Evolutionary conservation across 2,329 filamentous ascomycete genomes (phyloP).

Genomic region (Pseudodiploospora longispora): DNA sequence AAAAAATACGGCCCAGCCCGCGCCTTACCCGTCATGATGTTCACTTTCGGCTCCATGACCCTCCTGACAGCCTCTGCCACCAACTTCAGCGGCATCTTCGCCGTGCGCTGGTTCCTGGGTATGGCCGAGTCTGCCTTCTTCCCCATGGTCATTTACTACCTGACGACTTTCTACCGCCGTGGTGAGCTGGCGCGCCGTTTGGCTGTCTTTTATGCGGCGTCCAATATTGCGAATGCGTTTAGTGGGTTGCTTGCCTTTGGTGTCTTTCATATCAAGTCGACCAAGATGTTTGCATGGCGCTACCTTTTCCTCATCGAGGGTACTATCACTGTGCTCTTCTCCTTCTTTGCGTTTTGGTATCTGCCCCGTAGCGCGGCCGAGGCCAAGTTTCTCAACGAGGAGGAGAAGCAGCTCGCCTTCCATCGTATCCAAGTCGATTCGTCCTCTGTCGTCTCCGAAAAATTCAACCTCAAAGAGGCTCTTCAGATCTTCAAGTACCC

Average conservation of each 20-base stretch:
- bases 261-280: conserved; percentile 36
- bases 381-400: conserved; percentile 56
- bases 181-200: conserved; percentile 35
- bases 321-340: conserved; percentile 49
- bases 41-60: conserved; percentile 60
- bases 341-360: conserved; percentile 60
- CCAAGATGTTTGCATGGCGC: conserved; percentile 34
- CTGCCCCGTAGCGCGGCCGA: conserved; percentile 57
- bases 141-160: conserved; percentile 44
- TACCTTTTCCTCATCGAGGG: conserved; percentile 50
- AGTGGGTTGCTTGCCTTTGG: conserved; percentile 40
- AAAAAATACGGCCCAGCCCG: conserved; percentile 62
- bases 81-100: conserved; percentile 42
- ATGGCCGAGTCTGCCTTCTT: conserved; percentile 48
- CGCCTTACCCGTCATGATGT: conserved; percentile 65
- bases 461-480: conserved; percentile 42
- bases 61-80: conserved; percentile 45
- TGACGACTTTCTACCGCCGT: conserved; percentile 42
- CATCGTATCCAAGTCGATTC: conserved; percentile 70
- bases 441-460: conserved; percentile 51
- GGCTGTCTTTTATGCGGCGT: conserved; percentile 68
- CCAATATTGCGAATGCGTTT: conserved; percentile 60
- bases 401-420: conserved; percentile 61
- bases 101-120: conserved; percentile 45
- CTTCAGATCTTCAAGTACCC: conserved; percentile 44